These are phyloP conservation scores for Corylus avellana DNA, from an alignment of 306 rosid species.

Conservation along the genomic window DNA sequence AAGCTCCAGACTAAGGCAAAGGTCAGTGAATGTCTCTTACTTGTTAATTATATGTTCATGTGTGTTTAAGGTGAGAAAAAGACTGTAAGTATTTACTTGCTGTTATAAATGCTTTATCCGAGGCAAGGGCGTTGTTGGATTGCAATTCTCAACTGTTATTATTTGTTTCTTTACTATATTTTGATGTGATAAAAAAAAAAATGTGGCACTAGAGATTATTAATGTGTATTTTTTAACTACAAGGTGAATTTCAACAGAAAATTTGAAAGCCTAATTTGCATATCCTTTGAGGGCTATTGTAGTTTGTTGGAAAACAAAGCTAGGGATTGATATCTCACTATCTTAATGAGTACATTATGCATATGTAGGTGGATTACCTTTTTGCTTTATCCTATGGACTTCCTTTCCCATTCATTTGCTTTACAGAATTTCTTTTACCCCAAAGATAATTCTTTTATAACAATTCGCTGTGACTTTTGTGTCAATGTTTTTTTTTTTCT, in stretches of 20 bases:
- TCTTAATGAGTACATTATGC: not conserved
- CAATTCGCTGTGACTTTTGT: no score
- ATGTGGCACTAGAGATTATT: not conserved
- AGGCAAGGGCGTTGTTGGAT: not conserved
- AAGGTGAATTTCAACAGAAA: not conserved
- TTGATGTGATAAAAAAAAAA: not conserved
- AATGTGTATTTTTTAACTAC: not conserved
- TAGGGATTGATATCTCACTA: not conserved
- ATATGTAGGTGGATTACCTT: not conserved
- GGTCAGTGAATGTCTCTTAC: constrained; percentile 41
- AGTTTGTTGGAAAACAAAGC: not conserved
- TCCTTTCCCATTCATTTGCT: not conserved
- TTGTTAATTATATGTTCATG: not conserved
- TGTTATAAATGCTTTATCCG: not conserved
- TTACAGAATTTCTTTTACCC: not conserved
- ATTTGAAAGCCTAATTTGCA: not conserved
- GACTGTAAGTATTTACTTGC: not conserved
- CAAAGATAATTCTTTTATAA: no score
- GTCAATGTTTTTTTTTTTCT: no score
- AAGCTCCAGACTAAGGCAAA: constrained; percentile 69
- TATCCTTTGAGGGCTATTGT: not conserved
- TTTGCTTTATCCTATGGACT: not conserved
- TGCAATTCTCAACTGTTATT: not conserved
- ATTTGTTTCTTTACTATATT: not conserved
- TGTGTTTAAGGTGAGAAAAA: not conserved